Evolutionary conservation across 768 basidiomycete species (phyloP).

Genomic region (Lanmaoa rubissima): DNA sequence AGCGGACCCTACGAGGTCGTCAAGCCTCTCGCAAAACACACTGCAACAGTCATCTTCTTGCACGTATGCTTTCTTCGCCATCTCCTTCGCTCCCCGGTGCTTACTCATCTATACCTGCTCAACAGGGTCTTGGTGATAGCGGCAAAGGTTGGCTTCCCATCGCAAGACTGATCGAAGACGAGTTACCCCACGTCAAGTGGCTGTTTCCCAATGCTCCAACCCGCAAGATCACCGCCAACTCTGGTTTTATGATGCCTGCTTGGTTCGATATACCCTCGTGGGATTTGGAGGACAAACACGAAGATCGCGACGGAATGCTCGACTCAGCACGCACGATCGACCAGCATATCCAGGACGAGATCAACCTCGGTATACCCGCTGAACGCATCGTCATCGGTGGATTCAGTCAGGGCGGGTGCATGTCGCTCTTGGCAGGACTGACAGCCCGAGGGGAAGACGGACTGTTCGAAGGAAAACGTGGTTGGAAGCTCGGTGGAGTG

Average conservation of each 20-base stretch:
- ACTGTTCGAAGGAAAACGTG: constrained; percentile 32
- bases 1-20: constrained; percentile 44
- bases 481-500: constrained; percentile 69
- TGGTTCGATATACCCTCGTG: constrained; percentile 83
- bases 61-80: constrained; percentile 55
- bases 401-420: constrained; percentile 83
- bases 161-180: constrained; percentile 61
- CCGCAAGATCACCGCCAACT: constrained; percentile 76
- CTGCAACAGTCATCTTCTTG: constrained; percentile 85
- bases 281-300: constrained; percentile 48
- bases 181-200: constrained; percentile 81
- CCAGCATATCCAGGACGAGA: constrained; percentile 69
- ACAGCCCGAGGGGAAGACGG: constrained; percentile 26
- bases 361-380: constrained; percentile 65
- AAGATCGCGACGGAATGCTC: constrained; percentile 66
- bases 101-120: neutral
- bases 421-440: constrained; percentile 72
- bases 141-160: constrained; percentile 78
- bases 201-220: constrained; percentile 43
- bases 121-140: constrained; percentile 71
- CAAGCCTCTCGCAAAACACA: constrained; percentile 60
- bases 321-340: constrained; percentile 59
- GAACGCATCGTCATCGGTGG: constrained; percentile 82
- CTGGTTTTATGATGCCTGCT: constrained; percentile 61
- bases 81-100: neutral